phyloP scores from a whole-genome alignment of 106 monocot species.

The Apostasia ramifera region DNA sequence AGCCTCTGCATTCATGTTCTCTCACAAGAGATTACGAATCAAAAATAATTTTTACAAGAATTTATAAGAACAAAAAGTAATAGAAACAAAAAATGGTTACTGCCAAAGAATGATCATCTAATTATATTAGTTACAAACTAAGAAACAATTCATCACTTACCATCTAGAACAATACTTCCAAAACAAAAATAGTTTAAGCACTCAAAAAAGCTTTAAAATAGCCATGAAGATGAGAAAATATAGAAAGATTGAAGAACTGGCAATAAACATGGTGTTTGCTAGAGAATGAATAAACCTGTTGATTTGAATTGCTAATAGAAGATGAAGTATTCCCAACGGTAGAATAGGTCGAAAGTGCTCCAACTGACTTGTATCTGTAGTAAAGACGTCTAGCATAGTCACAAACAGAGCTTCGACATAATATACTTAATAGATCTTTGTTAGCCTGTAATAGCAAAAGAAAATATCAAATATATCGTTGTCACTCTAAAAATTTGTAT shows the following conservation, averaged over 20 bases:
- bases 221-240: too few relatives aligned
- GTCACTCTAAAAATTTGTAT: neutral
- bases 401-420: slow-evolving; percentile 41
- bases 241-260: neutral
- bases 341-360: slow-evolving; percentile 54
- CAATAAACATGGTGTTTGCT: neutral
- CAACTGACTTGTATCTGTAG: slow-evolving; percentile 41
- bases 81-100: too few relatives aligned
- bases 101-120: too few relatives aligned
- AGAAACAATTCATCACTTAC: too few relatives aligned
- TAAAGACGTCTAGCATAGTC: slow-evolving; percentile 51
- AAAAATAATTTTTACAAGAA: too few relatives aligned
- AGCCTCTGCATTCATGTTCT: too few relatives aligned
- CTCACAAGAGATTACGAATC: too few relatives aligned
- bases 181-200: too few relatives aligned
- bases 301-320: slow-evolving; percentile 49
- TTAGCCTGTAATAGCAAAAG: slow-evolving; percentile 40
- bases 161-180: too few relatives aligned
- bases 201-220: too few relatives aligned
- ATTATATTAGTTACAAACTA: too few relatives aligned
- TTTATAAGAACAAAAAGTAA: too few relatives aligned
- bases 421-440: slow-evolving; percentile 27
- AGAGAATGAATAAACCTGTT: slow-evolving; percentile 40
- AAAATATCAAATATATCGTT: neutral
- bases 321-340: slow-evolving; percentile 48